Percentiles rank a stretch among this genome's conserved stretches.
Evolutionary conservation across 2,329 filamentous ascomycete species (phyloP).

Genomic region (Talaromyces sp.): DNA sequence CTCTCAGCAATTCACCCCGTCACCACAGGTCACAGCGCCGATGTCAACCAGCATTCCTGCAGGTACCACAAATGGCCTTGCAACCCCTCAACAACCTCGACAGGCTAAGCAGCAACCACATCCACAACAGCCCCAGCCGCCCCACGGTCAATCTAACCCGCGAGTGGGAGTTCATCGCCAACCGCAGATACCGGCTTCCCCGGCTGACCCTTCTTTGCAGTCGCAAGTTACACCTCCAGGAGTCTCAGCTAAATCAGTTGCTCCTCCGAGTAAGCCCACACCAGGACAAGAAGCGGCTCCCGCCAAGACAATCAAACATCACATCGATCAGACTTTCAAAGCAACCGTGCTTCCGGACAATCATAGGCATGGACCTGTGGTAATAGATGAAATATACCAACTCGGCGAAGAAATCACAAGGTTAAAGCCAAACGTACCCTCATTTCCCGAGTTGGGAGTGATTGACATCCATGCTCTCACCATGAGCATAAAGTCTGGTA

Average conservation of each 20-base stretch:
- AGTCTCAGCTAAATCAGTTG: constrained; percentile 27
- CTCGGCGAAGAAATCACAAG: constrained; percentile 64
- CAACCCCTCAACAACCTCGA: constrained; percentile 36
- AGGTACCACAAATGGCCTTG: constrained; percentile 38
- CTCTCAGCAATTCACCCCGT: constrained; percentile 32
- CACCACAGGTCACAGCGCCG: constrained; percentile 31
- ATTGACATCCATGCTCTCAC: constrained; percentile 89
- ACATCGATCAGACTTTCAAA: constrained; percentile 46
- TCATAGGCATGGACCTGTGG: constrained; percentile 67
- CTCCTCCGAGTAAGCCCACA: constrained; percentile 29
- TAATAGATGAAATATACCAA: constrained; percentile 61
- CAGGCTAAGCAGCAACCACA: constrained; percentile 30
- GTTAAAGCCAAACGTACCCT: constrained; percentile 70
- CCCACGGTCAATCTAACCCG: constrained; percentile 22
- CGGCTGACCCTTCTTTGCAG: constrained; percentile 29
- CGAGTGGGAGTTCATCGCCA: constrained; percentile 33
- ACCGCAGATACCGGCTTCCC: constrained; percentile 31
- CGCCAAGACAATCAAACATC: constrained; percentile 34
- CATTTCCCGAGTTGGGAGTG: constrained; percentile 72
- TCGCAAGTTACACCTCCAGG: constrained; percentile 28
- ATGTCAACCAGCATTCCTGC: constrained; percentile 31
- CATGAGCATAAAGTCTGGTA: constrained; percentile 82
- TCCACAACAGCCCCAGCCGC: constrained; percentile 14
- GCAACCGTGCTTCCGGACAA: constrained; percentile 47
- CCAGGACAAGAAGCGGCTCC: constrained; percentile 30